phyloP scores from a whole-genome alignment of 1,284 basidiomycete genomes.

The Tremellales sp. region DNA sequence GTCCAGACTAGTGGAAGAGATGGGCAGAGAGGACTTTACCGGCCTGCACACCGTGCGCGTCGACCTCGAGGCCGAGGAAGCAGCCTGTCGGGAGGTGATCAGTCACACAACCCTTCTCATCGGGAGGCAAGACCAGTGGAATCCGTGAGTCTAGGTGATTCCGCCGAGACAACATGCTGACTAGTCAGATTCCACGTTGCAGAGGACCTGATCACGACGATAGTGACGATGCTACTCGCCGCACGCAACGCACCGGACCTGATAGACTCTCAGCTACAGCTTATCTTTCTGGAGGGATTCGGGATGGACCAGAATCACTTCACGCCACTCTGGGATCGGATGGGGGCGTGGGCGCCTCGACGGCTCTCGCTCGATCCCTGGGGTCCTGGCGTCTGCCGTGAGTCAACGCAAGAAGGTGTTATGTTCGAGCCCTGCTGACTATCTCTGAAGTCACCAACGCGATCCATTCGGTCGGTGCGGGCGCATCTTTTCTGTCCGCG shows the following conservation, averaged over 20 bases:
- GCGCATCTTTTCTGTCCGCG: constrained; percentile 40
- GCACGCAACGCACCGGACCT: constrained; percentile 20
- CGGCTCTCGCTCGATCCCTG: constrained; percentile 39
- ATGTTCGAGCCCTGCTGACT: not conserved
- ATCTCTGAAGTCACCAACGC: constrained; percentile 30
- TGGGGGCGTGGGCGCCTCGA: constrained; percentile 42
- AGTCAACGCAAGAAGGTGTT: constrained; percentile 5
- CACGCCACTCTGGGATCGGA: constrained; percentile 39
- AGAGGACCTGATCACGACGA: constrained; percentile 43
- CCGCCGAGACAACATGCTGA: not conserved
- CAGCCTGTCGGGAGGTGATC: constrained; percentile 18
- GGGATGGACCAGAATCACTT: constrained; percentile 40
- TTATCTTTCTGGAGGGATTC: constrained; percentile 40
- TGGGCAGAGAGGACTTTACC: constrained; percentile 34
- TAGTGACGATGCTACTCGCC: constrained; percentile 34
- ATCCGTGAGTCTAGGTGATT: constrained; percentile 36
- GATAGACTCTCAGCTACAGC: constrained; percentile 27
- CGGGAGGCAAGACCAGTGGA: constrained; percentile 41
- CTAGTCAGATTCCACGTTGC: constrained; percentile 41
- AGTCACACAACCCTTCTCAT: constrained; percentile 38
- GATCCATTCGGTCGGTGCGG: constrained; percentile 41
- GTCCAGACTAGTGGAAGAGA: constrained; percentile 16
- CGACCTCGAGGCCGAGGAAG: constrained; percentile 5
- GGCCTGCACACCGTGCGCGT: constrained; percentile 7
- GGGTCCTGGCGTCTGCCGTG: constrained; percentile 32